These are phyloP conservation scores for Anthracocystis setariae DNA, from an alignment of 1,284 basidiomycete species.

Conservation along the genomic window DNA sequence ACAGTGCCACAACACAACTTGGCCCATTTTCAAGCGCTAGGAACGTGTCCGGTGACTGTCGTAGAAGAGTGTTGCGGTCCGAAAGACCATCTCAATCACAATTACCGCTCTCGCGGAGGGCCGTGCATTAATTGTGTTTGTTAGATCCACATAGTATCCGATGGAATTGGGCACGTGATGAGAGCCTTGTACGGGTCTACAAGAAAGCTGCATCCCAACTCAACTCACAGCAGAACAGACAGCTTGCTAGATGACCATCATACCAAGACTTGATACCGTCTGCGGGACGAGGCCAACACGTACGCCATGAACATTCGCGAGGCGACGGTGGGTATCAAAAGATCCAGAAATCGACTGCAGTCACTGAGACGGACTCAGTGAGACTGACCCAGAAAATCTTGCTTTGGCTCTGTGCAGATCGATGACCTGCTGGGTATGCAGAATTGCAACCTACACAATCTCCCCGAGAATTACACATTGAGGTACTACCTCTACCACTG, in stretches of 20 bases:
- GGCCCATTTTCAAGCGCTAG: too few relatives aligned
- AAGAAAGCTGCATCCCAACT: conserved; percentile 4
- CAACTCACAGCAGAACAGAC: too few relatives aligned
- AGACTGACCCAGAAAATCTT: not conserved
- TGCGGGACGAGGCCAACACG: not conserved
- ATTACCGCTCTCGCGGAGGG: too few relatives aligned
- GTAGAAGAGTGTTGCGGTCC: too few relatives aligned
- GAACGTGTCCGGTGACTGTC: too few relatives aligned
- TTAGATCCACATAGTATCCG: too few relatives aligned
- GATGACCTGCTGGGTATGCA: conserved; percentile 66
- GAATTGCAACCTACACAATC: conserved; percentile 66
- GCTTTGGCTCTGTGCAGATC: conserved; percentile 30
- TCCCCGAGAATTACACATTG: conserved; percentile 67
- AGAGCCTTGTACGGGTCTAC: too few relatives aligned
- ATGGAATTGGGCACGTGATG: too few relatives aligned
- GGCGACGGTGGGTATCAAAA: conserved; percentile 13
- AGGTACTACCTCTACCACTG: conserved; percentile 79
- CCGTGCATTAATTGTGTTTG: too few relatives aligned
- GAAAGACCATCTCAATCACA: too few relatives aligned
- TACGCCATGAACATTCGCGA: conserved; percentile 33
- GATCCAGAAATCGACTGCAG: not conserved
- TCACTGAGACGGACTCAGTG: too few relatives aligned
- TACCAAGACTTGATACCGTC: not conserved
- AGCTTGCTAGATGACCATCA: not conserved
- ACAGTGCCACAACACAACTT: too few relatives aligned